Evolutionary conservation across 371 early-diverging fungal genomes (phyloP), one percentile per base, ranked within the genome.

Genomic region (Mucor irregularis): DNA sequence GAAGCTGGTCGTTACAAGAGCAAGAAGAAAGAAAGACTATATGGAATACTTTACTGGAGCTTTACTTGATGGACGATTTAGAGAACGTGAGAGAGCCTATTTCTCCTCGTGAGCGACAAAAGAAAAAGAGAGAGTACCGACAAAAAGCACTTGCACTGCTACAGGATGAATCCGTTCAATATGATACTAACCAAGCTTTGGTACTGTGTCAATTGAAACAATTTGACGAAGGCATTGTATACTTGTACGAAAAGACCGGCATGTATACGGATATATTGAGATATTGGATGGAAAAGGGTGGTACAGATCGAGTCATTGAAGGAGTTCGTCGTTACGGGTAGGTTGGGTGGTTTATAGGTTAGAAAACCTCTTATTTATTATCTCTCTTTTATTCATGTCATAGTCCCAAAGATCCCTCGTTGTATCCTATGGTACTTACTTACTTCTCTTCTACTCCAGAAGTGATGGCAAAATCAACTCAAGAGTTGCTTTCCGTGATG

Each of bases 41-140:
- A 5, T 95, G 95, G 90, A 90, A 91, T 58, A 94, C 95, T 0
- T 70, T 97, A 24, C 61, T 97, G 59, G 96, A 97, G 58, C 81
- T 96, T n/a, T 92, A 94, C 56, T 66, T 97, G 58, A 82, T 84
- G 53, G 83, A 85, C 42, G 38, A 53, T 11, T 29, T 25, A 22
- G 53, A 58, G 4, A 21, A 46, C 3, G 35, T 34, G 10, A 57
- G 48, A 17, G 47, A 55, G 9, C 58, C 53, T 3, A 50, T 46
- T 5, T 25, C 31, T 3, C 40, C 56, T 35, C 62, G 66, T 35
- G 69, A 64, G n/a, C 50, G 59, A 8, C 66, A 59, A 31, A 67
- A 71, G 35, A 60, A 68, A 8, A 52, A 57, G 33, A 64, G 69
- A 39, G 62, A 66, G 22, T 67, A 61, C 28, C 61, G 66, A 21